phyloP scores from a whole-genome alignment of 2,329 filamentous ascomycete genomes.

The Colletotrichum sp. region DNA sequence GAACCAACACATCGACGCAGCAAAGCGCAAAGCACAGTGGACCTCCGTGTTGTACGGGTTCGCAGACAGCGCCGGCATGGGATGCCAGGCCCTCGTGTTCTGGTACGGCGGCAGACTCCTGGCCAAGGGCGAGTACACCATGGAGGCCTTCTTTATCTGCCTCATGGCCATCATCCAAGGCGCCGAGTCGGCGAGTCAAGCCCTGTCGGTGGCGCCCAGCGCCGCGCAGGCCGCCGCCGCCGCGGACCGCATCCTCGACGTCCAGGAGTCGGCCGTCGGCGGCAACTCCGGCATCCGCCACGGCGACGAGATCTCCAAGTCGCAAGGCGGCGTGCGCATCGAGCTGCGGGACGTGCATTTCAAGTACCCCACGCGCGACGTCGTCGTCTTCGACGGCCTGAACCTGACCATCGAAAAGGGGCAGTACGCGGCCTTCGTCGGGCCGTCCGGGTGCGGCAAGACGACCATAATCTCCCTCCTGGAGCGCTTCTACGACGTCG shows the following conservation, averaged over 20 bases:
- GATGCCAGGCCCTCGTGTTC: constrained; percentile 57
- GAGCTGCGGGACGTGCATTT: constrained; percentile 26
- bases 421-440: constrained; percentile 50
- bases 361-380: constrained; percentile 26
- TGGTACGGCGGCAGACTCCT: constrained; percentile 48
- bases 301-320: background rate
- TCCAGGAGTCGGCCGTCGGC: background rate
- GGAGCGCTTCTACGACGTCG: constrained; percentile 59
- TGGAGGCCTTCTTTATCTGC: constrained; percentile 57
- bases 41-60: constrained; percentile 38
- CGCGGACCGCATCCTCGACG: background rate
- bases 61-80: constrained; percentile 40
- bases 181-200: constrained; percentile 46
- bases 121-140: constrained; percentile 34
- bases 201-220: background rate
- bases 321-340: constrained; percentile 18
- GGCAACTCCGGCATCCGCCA: background rate
- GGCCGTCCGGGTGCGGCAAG: constrained; percentile 53
- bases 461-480: constrained; percentile 58
- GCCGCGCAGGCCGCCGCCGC: constrained; percentile 4
- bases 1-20: constrained; percentile 35
- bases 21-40: constrained; percentile 34
- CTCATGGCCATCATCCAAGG: constrained; percentile 59
- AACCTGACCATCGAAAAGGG: constrained; percentile 37
- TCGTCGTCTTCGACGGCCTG: constrained; percentile 26